phyloP scores from a whole-genome alignment of 495 filamentous ascomycete genomes.

The Hypoxylon crocopeplum region DNA sequence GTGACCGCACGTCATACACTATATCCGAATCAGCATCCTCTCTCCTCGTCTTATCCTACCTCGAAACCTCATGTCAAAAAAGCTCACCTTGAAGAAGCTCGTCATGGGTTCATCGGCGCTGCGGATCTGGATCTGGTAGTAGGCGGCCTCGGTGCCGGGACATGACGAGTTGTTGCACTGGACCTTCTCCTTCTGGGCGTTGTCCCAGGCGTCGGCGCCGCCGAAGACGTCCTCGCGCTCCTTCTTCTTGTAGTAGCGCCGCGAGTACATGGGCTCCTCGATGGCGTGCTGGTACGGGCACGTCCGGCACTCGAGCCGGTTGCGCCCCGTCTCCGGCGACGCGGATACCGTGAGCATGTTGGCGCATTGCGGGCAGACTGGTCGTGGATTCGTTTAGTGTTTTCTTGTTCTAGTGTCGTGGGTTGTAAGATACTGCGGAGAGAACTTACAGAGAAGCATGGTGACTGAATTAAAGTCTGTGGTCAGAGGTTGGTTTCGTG shows the following conservation, averaged over 20 bases:
- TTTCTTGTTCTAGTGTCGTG: not conserved
- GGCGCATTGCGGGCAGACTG: slow-evolving; percentile 92
- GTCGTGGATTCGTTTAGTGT: slow-evolving; percentile 13
- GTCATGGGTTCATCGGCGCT: slow-evolving; percentile 99
- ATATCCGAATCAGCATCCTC: slow-evolving; percentile 28
- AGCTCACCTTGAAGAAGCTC: slow-evolving; percentile 84
- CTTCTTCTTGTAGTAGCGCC: slow-evolving; percentile 76
- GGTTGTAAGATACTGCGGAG: slow-evolving; percentile 1
- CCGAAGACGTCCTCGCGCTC: slow-evolving; percentile 93
- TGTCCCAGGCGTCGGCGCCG: slow-evolving; percentile 84
- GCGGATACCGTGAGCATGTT: slow-evolving; percentile 78
- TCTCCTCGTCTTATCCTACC: not conserved
- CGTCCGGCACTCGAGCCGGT: slow-evolving; percentile 88
- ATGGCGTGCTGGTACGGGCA: slow-evolving; percentile 89
- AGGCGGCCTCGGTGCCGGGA: slow-evolving; percentile 80
- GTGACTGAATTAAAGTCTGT: slow-evolving; percentile 19
- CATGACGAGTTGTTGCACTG: slow-evolving; percentile 82
- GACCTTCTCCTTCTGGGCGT: slow-evolving; percentile 78
- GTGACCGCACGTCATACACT: slow-evolving; percentile 66
- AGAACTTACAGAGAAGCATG: slow-evolving; percentile 73
- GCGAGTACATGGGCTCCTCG: slow-evolving; percentile 74
- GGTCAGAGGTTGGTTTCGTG: not conserved
- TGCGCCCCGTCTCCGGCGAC: slow-evolving; percentile 50
- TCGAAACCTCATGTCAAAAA: not conserved
- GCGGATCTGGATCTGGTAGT: slow-evolving; percentile 95